Evolutionary conservation across 805 yeast species (phyloP), one percentile per base, ranked within the genome.

Genomic region (Ogataea nakhonphanomensis): DNA sequence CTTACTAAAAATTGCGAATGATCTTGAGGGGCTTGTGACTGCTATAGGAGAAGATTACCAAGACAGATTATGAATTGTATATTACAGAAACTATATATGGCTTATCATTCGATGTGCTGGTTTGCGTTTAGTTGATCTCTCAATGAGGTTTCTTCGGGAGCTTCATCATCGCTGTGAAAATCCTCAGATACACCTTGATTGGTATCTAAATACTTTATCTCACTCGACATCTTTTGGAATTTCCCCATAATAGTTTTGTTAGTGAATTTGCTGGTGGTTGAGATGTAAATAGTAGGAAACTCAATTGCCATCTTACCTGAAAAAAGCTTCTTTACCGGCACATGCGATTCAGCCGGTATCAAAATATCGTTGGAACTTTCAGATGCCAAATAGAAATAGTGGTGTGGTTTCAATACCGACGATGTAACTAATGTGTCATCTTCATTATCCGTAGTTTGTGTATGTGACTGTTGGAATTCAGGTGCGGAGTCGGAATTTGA

Each of bases 221-320:
- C 20, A 17, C 20, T 17, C 20, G 20, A 17, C 20, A 17, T 5
- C 20, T 17, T 17, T 17, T 17, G 20, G 14, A 10, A 4, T 3
- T 23, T 12, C 7, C n/a, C 26, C 20, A 20, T 14, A 12, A 22
- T 24, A 2, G 46, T 51, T 40, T 46, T 56, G 0, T 60, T 62
- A 9, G 51, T 34, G 29, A 70, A 59, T 13, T 53, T 35, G 8
- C 43, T 45, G 17, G 43, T 42, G 5, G 51, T 40, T 1, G 73
- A 64, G 1, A 83, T 66, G 41, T 66, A 70, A 4, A 88, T 65
- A 0, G 89, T 81, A 0, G 96, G 95, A 49, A 74, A 88, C 56
- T 88, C 96, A 25, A 87, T 69, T 0, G 88, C 84, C 0, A 79
- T 68, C 41, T 71, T 70, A 25, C 78, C 78, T 43, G 65, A 64